Percentiles rank a stretch among this genome's conserved stretches.
Conservation (phyloP, 2,329 filamentous ascomycete species). For the Ophiostoma angusticollis region DNA sequence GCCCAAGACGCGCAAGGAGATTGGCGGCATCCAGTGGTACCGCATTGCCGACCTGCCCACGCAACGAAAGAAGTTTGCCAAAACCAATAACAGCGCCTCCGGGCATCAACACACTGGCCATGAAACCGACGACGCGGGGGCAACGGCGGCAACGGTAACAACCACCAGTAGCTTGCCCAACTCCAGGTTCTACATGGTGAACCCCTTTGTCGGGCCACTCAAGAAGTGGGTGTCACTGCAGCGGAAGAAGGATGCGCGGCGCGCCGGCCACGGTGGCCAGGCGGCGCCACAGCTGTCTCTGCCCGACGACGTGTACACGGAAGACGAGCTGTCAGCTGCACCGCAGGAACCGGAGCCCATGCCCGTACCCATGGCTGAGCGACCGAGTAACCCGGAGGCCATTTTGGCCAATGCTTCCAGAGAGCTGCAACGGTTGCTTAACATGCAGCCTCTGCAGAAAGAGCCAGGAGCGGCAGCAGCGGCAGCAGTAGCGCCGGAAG, state of each 20-base stretch:
- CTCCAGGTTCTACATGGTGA: constrained; percentile 99
- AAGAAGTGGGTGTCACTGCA: constrained; percentile 87
- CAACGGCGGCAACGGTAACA: constrained; percentile 56
- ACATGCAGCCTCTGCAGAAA: constrained; percentile 32
- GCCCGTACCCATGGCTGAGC: constrained; percentile 15
- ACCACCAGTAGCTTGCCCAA: too few species aligned
- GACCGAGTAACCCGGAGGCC: constrained; percentile 28
- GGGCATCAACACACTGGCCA: constrained; percentile 47
- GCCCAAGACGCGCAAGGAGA: constrained; percentile 87
- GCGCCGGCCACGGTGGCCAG: constrained; percentile 26
- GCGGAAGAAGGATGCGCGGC: constrained; percentile 54
- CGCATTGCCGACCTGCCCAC: constrained; percentile 78
- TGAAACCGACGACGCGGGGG: constrained; percentile 42
- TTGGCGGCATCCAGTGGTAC: constrained; percentile 95
- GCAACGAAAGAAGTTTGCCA: constrained; percentile 49
- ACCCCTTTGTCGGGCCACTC: constrained; percentile 73
- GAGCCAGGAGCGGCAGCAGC: constrained; percentile 12
- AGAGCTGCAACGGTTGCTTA: constrained; percentile 42
- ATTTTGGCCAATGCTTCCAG: constrained; percentile 37
- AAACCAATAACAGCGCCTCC: constrained; percentile 31
- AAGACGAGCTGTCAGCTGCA: constrained; percentile 54
- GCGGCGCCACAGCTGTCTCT: constrained; percentile 27
- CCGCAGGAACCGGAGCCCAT: constrained; percentile 27
- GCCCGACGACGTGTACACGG: constrained; percentile 44
- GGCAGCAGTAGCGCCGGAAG: too few species aligned